phyloP scores from a whole-genome alignment of 805 yeast species.

The Nakazawaea ishiwadae region DNA sequence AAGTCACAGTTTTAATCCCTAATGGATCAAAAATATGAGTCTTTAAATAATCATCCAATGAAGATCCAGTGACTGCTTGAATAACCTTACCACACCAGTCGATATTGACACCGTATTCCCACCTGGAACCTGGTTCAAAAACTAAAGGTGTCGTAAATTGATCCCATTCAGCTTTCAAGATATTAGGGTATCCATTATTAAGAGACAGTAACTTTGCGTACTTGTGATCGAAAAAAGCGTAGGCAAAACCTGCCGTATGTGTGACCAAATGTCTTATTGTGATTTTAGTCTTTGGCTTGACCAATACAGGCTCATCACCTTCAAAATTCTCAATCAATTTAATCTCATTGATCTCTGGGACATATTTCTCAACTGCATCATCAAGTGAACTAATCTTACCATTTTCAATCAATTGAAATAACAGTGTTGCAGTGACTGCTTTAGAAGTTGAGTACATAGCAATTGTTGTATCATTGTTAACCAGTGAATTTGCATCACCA shows the following conservation, averaged over 20 bases:
- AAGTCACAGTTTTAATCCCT: conserved; percentile 22
- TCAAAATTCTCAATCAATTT: conserved; percentile 21
- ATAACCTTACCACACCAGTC: conserved; percentile 34
- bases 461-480: conserved; percentile 22
- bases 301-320: conserved; percentile 19
- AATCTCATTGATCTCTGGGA: conserved; percentile 26
- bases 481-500: conserved; percentile 11
- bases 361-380: conserved; percentile 24
- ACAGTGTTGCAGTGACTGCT: conserved; percentile 24
- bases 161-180: conserved; percentile 15
- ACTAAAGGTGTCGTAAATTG: conserved; percentile 23
- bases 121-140: conserved; percentile 32
- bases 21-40: conserved; percentile 27
- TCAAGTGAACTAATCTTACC: conserved; percentile 27
- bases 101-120: conserved; percentile 29
- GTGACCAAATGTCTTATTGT: conserved; percentile 30
- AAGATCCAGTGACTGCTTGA: conserved; percentile 24
- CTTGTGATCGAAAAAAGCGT: conserved; percentile 24
- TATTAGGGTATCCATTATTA: conserved; percentile 14
- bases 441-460: conserved; percentile 30
- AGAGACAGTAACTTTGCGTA: conserved; percentile 15
- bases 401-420: conserved; percentile 28
- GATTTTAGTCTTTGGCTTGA: conserved; percentile 22
- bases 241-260: conserved; percentile 36
- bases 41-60: conserved; percentile 24